These are phyloP conservation scores for Raffaelea ambrosiae DNA, from an alignment of 2,329 filamentous ascomycete genomes.

Conservation along the genomic window DNA sequence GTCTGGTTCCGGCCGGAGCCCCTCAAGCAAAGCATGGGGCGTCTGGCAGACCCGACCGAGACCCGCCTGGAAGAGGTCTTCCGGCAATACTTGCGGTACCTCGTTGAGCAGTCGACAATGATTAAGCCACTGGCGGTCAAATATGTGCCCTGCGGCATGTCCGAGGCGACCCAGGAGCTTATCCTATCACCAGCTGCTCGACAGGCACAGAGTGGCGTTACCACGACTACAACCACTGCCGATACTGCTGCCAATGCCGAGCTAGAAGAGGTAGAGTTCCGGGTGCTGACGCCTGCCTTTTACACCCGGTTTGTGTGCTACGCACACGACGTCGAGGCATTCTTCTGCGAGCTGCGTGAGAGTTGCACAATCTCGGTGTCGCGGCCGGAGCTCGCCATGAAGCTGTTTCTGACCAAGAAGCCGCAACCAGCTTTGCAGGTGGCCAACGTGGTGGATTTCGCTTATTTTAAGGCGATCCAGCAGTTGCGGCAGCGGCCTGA, in stretches of 20 bases:
- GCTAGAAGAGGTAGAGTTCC: constrained; percentile 39
- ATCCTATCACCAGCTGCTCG: constrained; percentile 25
- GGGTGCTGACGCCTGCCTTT: constrained; percentile 55
- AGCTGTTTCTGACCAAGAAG: constrained; percentile 32
- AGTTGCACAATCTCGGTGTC: constrained; percentile 51
- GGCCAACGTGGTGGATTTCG: constrained; percentile 27
- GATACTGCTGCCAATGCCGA: constrained; percentile 3
- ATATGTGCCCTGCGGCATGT: constrained; percentile 45
- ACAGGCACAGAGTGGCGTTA: not conserved
- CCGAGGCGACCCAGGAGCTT: constrained; percentile 25
- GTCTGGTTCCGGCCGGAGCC: constrained; percentile 61
- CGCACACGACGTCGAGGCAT: constrained; percentile 50
- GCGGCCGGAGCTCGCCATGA: constrained; percentile 40
- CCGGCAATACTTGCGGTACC: constrained; percentile 34
- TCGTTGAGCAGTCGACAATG: constrained; percentile 32
- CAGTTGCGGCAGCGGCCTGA: constrained; percentile 32
- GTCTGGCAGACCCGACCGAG: constrained; percentile 44
- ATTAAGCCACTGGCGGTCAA: constrained; percentile 32
- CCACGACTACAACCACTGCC: not conserved
- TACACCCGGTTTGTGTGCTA: constrained; percentile 60
- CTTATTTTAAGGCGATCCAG: constrained; percentile 35
- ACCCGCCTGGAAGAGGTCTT: constrained; percentile 36
- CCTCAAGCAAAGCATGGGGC: constrained; percentile 42
- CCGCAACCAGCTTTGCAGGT: constrained; percentile 23
- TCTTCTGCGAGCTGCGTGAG: constrained; percentile 52